These are phyloP conservation scores for Dactylorhiza incarnata DNA, from an alignment of 106 monocot genomes.

Conservation along the genomic window DNA sequence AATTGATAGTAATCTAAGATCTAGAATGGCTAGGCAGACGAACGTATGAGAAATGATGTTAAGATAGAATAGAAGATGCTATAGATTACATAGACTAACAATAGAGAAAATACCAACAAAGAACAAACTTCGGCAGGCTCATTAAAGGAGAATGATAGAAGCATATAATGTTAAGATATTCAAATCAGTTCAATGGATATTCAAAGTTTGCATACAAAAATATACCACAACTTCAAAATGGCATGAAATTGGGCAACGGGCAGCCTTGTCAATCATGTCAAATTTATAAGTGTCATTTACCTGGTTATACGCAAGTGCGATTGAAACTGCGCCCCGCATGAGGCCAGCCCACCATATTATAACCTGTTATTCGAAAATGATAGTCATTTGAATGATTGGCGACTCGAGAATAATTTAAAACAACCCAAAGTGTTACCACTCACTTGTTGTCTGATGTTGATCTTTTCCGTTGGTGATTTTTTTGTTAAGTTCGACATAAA, in stretches of 20 bases:
- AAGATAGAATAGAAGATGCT: not conserved
- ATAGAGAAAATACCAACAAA: too few relatives aligned
- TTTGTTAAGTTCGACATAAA: slow-evolving; percentile 30
- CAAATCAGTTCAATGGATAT: not conserved
- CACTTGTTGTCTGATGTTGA: slow-evolving; percentile 35
- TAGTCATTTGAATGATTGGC: not conserved
- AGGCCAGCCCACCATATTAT: slow-evolving; percentile 98
- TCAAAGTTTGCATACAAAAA: not conserved
- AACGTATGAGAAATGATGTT: not conserved
- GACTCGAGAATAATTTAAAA: not conserved
- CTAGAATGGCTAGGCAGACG: not conserved
- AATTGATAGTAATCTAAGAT: too few relatives aligned
- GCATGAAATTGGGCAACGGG: not conserved
- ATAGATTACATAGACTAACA: not conserved
- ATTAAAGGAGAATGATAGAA: not conserved
- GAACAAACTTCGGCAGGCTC: not conserved
- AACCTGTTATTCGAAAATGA: slow-evolving; percentile 34
- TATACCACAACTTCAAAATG: not conserved
- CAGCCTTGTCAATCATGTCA: not conserved
- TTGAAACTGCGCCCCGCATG: slow-evolving; percentile 95
- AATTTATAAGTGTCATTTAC: slow-evolving; percentile 18
- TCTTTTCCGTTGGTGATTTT: slow-evolving; percentile 19
- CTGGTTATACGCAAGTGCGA: slow-evolving; percentile 96
- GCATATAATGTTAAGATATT: not conserved
- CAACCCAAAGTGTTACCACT: slow-evolving; percentile 1